A percentile compares a stretch with the other conserved stretches of the same genome.
Conservation (phyloP, 129 eudicot species). For the Flaveria linearis region DNA sequence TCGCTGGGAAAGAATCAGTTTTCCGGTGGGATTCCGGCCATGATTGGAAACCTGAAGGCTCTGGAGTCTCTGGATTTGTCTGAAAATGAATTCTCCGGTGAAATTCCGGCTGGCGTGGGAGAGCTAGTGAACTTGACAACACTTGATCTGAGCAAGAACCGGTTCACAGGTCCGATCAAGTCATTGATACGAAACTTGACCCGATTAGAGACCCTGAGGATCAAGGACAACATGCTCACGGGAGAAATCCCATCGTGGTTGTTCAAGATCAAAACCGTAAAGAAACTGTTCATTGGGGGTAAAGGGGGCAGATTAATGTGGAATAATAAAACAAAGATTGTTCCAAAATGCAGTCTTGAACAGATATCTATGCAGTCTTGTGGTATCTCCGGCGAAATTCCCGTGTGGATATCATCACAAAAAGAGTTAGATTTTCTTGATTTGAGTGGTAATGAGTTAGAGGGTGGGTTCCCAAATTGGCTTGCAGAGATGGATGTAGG, state of each 20-base stretch:
- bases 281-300: constrained; percentile 48
- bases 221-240: constrained; percentile 44
- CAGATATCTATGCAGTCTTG: constrained; percentile 45
- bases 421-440: constrained; percentile 46
- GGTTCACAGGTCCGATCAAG: constrained; percentile 45
- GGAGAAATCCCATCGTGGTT: constrained; percentile 65
- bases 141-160: constrained; percentile 50
- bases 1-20: constrained; percentile 45
- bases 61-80: constrained; percentile 43
- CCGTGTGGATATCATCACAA: constrained; percentile 53
- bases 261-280: constrained; percentile 37
- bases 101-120: constrained; percentile 48
- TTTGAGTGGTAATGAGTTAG: constrained; percentile 44
- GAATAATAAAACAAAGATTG: constrained; percentile 48
- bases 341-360: constrained; percentile 50
- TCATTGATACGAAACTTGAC: constrained; percentile 39
- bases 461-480: constrained; percentile 57
- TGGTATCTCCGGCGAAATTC: constrained; percentile 44
- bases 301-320: constrained; percentile 47
- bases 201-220: constrained; percentile 39
- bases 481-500: constrained; percentile 60
- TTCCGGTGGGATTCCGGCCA: constrained; percentile 41
- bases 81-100: constrained; percentile 36
- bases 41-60: constrained; percentile 36
- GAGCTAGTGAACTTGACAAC: constrained; percentile 38